Base-by-base conservation (phyloP, 2,329 filamentous ascomycete species). In the Fulvia fulva region DNA sequence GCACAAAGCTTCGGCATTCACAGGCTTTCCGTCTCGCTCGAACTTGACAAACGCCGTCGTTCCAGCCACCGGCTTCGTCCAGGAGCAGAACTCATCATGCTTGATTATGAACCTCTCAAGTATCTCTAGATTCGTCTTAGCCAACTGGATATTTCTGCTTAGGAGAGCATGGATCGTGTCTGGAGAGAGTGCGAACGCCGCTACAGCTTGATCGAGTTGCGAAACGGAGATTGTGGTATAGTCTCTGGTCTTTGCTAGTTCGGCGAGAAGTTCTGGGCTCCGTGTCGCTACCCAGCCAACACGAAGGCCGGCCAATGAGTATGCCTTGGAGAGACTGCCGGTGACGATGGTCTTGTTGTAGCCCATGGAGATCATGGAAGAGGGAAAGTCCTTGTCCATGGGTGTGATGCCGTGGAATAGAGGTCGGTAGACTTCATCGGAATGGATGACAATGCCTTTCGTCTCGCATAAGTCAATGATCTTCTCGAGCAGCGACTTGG, bases 191-290 rank as follows among this genome's bases (percentile, higher is more conserved):
- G 91, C 91, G 68, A 87, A 93, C 26, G 83, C 82, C 1, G 90
- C 91, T 11, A 96, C 80, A 51, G 83, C 82, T 70, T 96, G 90
- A 71, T 95, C 90, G 6, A 96, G 76, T 68, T 87, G 85, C n/a
- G 88, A 89, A 0, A 95, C 90, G 41, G 87, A 89, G 67, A 95
- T 95, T 25, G 89, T 91, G 3, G 90, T 95, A 77, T 94, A 95
- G 72, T 94, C 87, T 43, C 90, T 80, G 1, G 86, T 86, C 14
- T 77, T 74, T 11, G 87, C 84, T 61, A 89, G 80, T 14, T 80
- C 77, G 52, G 86, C 81, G 54, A 93, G 81, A 56, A 95, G 79
- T 0, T 76, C 75, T 5, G 71, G 69, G 71, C 85, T 83, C 25
- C 84, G 83, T 14, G 86, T 87, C 3, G 88, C 89, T 58, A 93